Conservation (phyloP, 2,329 filamentous ascomycete species). For the Talaromyces sp. region DNA sequence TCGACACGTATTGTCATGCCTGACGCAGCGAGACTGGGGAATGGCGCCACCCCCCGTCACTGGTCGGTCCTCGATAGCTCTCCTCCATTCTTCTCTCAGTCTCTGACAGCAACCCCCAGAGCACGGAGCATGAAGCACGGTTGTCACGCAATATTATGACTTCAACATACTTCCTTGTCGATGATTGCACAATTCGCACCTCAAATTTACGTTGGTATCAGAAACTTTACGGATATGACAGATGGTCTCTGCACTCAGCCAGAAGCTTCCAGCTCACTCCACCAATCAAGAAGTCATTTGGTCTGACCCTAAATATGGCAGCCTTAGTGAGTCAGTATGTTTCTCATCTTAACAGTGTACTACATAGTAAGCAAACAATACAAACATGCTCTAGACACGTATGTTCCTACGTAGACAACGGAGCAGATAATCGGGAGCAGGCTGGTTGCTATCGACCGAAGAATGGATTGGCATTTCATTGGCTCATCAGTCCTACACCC, state of each 20-base stretch:
- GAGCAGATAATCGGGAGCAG: not conserved
- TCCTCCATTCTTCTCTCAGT: not conserved
- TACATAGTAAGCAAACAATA: not conserved
- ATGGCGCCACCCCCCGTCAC: slow-evolving; percentile 8
- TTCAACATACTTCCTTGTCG: not conserved
- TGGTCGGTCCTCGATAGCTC: slow-evolving; percentile 1
- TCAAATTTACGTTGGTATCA: not conserved
- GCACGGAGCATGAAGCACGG: slow-evolving; percentile 1
- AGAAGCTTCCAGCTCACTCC: slow-evolving; percentile 13
- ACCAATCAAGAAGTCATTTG: not conserved
- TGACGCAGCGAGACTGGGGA: slow-evolving; percentile 5
- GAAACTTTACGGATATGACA: not conserved
- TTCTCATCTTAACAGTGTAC: not conserved
- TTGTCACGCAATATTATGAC: not conserved
- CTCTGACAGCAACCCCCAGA: not conserved
- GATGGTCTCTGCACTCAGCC: slow-evolving; percentile 3
- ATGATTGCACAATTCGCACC: not conserved
- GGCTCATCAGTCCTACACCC: not conserved
- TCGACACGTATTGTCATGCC: not conserved
- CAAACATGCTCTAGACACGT: not conserved
- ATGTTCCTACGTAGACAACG: not conserved
- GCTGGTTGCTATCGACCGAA: not conserved
- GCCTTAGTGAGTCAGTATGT: not conserved
- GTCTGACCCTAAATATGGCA: not conserved
- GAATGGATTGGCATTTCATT: not conserved